phyloP scores from a whole-genome alignment of 495 filamentous ascomycete species.

The Neurospora africana region DNA sequence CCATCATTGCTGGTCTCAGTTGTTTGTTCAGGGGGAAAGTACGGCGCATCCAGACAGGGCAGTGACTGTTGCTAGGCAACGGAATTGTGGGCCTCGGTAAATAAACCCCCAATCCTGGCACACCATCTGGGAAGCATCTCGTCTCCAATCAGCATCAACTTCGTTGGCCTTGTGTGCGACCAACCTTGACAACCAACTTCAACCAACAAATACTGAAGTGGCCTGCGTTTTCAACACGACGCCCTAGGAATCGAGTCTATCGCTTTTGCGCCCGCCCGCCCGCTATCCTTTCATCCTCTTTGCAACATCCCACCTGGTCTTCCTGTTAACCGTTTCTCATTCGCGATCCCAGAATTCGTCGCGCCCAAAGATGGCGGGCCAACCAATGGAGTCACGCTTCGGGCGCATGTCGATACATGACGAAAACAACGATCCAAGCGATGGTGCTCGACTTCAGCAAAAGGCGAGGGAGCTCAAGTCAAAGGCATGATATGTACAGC shows the following conservation, averaged over 20 bases:
- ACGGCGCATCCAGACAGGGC: not conserved
- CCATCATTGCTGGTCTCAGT: not conserved
- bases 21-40: not conserved
- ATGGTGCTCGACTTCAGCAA: slow-evolving; percentile 38
- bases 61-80: slow-evolving; percentile 19
- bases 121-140: slow-evolving; percentile 1
- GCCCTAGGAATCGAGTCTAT: not conserved
- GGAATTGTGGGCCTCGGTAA: not conserved
- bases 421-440: slow-evolving; percentile 52
- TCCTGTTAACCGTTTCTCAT: not conserved
- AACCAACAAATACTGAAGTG: not conserved
- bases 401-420: slow-evolving; percentile 75
- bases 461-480: slow-evolving; percentile 33
- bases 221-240: not conserved
- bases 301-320: not conserved
- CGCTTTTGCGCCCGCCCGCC: not conserved
- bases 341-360: not conserved
- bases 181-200: not conserved
- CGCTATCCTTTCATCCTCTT: not conserved
- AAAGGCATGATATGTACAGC: slow-evolving; percentile 43
- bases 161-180: not conserved
- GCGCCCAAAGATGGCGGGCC: slow-evolving; percentile 34
- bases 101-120: slow-evolving; percentile 10
- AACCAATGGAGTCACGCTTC: slow-evolving; percentile 62
- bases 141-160: not conserved